Conservation (phyloP, 1,284 basidiomycete genomes). For the Gymnopus androsaceus region DNA sequence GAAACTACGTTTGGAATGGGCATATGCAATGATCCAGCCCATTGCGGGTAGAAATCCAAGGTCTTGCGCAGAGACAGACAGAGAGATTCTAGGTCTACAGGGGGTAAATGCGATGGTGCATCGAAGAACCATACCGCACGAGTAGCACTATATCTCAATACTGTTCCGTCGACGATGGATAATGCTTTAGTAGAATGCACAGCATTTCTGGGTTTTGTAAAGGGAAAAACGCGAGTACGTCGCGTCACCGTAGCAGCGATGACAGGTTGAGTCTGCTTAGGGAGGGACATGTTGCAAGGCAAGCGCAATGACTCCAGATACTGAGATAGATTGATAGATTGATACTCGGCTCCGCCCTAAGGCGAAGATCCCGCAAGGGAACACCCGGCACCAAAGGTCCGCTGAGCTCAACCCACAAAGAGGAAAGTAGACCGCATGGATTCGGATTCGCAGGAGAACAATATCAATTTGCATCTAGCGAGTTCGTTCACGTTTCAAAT, state of each 20-base stretch:
- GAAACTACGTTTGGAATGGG: constrained; percentile 18
- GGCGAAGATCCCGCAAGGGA: too few relatives aligned
- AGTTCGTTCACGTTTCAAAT: too few relatives aligned
- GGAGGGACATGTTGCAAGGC: too few relatives aligned
- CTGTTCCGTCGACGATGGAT: constrained; percentile 35
- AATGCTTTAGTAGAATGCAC: constrained; percentile 21
- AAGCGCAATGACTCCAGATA: too few relatives aligned
- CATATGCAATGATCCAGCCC: constrained; percentile 35
- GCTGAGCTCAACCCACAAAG: too few relatives aligned
- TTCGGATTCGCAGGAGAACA: too few relatives aligned
- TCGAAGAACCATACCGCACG: constrained; percentile 35
- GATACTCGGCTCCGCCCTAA: too few relatives aligned
- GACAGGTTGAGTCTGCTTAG: too few relatives aligned
- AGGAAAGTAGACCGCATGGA: too few relatives aligned
- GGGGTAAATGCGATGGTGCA: constrained; percentile 15
- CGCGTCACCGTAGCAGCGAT: constrained; percentile 8
- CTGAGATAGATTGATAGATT: too few relatives aligned
- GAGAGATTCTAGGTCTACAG: constrained; percentile 18
- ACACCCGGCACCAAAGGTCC: too few relatives aligned
- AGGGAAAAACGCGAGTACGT: constrained; percentile 20
- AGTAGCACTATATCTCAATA: constrained; percentile 29
- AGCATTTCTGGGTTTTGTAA: constrained; percentile 6
- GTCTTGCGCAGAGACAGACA: constrained; percentile 29
- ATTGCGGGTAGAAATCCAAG: constrained; percentile 40
- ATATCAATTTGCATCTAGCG: too few relatives aligned